Evolutionary conservation across 495 filamentous ascomycete species (phyloP).

Genomic region (Daldinia childiae): DNA sequence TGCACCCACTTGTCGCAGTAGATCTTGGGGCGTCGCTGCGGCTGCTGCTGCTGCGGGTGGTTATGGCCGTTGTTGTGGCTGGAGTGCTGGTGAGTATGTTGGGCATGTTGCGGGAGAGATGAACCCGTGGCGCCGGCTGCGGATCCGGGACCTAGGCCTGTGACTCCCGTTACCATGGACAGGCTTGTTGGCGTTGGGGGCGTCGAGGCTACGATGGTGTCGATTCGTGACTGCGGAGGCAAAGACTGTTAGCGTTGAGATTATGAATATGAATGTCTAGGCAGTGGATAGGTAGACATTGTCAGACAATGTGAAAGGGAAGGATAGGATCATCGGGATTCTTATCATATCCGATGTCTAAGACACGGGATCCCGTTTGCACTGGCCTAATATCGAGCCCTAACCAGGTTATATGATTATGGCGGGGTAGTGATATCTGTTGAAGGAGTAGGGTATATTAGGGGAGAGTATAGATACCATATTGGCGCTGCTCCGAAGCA

Average conservation of each 20-base stretch:
- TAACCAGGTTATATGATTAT: not conserved
- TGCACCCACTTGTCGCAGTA: constrained; percentile 91
- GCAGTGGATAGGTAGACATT: not conserved
- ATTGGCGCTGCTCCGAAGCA: not conserved
- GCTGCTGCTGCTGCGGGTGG: not conserved
- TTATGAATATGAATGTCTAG: not conserved
- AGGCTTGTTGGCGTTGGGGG: constrained; percentile 23
- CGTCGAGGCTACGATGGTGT: constrained; percentile 46
- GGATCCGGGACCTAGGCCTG: not conserved
- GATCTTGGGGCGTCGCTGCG: constrained; percentile 62
- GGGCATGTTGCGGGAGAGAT: not conserved
- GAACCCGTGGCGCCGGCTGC: not conserved
- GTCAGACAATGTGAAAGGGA: not conserved
- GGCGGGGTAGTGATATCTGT: not conserved
- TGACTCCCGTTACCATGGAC: not conserved
- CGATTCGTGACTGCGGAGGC: constrained; percentile 41
- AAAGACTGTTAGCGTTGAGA: constrained; percentile 16
- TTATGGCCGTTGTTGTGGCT: not conserved
- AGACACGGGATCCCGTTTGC: constrained; percentile 23
- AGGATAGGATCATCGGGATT: not conserved
- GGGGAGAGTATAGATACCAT: constrained; percentile 6
- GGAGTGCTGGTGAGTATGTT: not conserved
- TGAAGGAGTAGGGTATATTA: not conserved
- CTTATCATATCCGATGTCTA: not conserved
- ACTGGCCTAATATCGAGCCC: not conserved